Percentiles rank a stretch among this genome's conserved stretches.
Evolutionary conservation across 768 basidiomycete genomes (phyloP).

Genomic region (Boletus fagicola): DNA sequence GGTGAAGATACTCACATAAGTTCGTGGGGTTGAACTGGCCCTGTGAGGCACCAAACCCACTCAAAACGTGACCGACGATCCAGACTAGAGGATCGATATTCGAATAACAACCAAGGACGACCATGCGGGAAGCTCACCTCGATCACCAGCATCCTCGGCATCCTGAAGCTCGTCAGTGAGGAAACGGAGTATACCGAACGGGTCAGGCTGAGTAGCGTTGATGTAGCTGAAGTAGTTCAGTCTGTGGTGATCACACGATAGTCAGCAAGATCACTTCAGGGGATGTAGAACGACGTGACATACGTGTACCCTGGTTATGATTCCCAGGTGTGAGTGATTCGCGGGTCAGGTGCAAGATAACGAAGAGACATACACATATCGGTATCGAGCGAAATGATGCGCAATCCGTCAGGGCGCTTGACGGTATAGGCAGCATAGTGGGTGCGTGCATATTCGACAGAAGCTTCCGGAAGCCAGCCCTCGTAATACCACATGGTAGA

Average conservation of each 20-base stretch:
- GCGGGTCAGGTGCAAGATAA: neutral
- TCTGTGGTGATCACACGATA: slow-evolving; percentile 17
- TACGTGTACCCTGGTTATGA: slow-evolving; percentile 34
- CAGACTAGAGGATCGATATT: slow-evolving; percentile 34
- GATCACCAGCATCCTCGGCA: slow-evolving; percentile 48
- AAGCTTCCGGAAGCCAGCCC: slow-evolving; percentile 42
- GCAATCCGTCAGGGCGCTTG: slow-evolving; percentile 41
- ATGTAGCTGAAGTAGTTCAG: slow-evolving; percentile 50
- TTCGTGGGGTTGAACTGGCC: slow-evolving; percentile 42
- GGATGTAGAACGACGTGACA: slow-evolving; percentile 1
- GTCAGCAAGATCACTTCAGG: neutral
- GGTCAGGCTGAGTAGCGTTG: slow-evolving; percentile 44
- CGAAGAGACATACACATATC: slow-evolving; percentile 41
- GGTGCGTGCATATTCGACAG: slow-evolving; percentile 39
- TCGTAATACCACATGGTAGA: slow-evolving; percentile 46
- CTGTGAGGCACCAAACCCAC: slow-evolving; percentile 46
- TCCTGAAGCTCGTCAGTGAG: slow-evolving; percentile 52
- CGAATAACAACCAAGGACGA: neutral
- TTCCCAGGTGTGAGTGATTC: neutral
- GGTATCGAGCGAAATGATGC: slow-evolving; percentile 52
- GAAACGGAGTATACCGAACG: slow-evolving; percentile 49
- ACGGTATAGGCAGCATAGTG: slow-evolving; percentile 51
- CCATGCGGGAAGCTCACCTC: slow-evolving; percentile 30
- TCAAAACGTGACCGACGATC: slow-evolving; percentile 50
- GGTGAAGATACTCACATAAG: slow-evolving; percentile 35